phyloP scores from a whole-genome alignment of 768 basidiomycete species.

The Agrocybe pediades region DNA sequence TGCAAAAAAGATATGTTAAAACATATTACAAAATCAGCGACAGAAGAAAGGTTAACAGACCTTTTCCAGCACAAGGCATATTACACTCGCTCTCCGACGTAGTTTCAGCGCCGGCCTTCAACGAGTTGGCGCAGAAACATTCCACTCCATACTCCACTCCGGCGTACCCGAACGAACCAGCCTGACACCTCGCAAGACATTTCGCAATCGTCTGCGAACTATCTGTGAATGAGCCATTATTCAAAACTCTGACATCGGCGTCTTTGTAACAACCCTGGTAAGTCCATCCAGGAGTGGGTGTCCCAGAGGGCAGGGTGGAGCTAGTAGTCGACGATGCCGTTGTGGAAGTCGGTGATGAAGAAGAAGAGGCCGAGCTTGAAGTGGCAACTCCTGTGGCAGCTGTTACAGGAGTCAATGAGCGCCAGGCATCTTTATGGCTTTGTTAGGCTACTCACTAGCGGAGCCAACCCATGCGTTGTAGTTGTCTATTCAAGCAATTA shows the following conservation, averaged over 20 bases:
- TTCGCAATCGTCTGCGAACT: conserved; percentile 25
- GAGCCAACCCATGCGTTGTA: conserved; percentile 65
- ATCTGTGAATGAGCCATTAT: conserved; percentile 18
- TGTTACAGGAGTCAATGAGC: not conserved
- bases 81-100: conserved; percentile 28
- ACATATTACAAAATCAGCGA: not conserved
- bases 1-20: conserved; percentile 7
- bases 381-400: not conserved
- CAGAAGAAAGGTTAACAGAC: not conserved
- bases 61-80: conserved; percentile 32
- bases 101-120: conserved; percentile 19
- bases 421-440: not conserved
- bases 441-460: conserved; percentile 33
- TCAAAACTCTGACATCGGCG: conserved; percentile 20
- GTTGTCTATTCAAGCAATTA: conserved; percentile 53
- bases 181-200: conserved; percentile 28
- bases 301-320: conserved; percentile 18
- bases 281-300: conserved; percentile 20
- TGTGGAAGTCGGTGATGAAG: conserved; percentile 16
- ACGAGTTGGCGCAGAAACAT: conserved; percentile 30
- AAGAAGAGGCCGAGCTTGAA: conserved; percentile 7
- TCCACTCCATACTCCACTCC: conserved; percentile 34
- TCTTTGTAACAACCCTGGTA: conserved; percentile 30
- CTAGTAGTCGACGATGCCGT: conserved; percentile 10
- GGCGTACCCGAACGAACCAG: conserved; percentile 27